Percentiles rank a stretch among this genome's conserved stretches.
phyloP scores from a whole-genome alignment of 805 yeast species.

The Lipomyces sp. region DNA sequence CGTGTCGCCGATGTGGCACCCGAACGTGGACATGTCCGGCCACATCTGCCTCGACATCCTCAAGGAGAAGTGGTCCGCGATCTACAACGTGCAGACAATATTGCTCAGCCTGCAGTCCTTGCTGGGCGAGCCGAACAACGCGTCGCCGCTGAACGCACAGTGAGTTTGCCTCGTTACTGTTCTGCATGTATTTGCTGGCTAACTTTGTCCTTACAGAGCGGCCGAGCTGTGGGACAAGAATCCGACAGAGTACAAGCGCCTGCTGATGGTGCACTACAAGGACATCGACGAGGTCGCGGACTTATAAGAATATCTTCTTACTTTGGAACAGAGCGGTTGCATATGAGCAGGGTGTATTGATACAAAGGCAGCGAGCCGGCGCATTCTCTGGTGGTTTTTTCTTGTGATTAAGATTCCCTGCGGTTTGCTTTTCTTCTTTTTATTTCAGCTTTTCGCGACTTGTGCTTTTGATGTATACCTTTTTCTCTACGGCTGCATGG shows the following conservation, averaged over 20 bases:
- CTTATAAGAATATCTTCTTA: conserved; percentile 8
- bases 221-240: conserved; percentile 52
- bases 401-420: too few species aligned
- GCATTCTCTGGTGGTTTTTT: too few species aligned
- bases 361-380: too few species aligned
- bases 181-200: background rate
- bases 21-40: conserved; percentile 63
- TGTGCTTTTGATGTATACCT: too few species aligned
- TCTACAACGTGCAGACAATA: conserved; percentile 59
- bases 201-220: conserved; percentile 36
- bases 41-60: conserved; percentile 61
- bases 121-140: conserved; percentile 61
- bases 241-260: conserved; percentile 43
- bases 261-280: conserved; percentile 42
- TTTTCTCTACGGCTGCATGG: too few species aligned
- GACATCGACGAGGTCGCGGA: conserved; percentile 35
- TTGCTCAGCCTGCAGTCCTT: conserved; percentile 56
- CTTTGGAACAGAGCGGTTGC: too few species aligned
- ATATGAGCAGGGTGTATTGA: too few species aligned
- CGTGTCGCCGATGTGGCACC: conserved; percentile 62
- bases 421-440: too few species aligned
- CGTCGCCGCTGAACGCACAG: conserved; percentile 53
- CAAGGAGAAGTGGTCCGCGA: conserved; percentile 64
- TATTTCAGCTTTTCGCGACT: too few species aligned
- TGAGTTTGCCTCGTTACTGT: conserved; percentile 8